Base-by-base conservation (phyloP, 257 asterid species). In the Fraxinus quadrangulata region DNA sequence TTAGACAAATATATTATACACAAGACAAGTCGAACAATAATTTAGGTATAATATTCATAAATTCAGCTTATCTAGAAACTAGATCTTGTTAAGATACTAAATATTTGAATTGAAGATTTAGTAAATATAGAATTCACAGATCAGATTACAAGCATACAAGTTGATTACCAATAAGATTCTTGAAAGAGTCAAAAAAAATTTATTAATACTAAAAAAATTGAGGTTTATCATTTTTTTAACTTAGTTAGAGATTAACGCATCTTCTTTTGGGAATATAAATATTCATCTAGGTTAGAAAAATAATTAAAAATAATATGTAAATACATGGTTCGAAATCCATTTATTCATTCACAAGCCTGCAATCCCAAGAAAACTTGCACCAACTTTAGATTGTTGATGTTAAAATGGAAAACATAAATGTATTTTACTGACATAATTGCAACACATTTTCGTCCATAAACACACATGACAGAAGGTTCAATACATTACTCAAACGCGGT, bases 401-500 rank as follows among this genome's bases (percentile, higher is more conserved):
- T 63, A 24, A 24, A 63, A 24, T 63, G 33, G 31, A 63, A 63
- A 63, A 24, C 31, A 23, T 24, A 63, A 63, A 4, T 24, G 14
- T 23, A 10, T 24, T 63, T 63, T 17, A 63, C 34, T 54, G 31
- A 17, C 36, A 71, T 30, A 70, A 33, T 33, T 42, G 74, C 51
- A 45, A 78, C 74, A 73, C 79, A 71, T 75, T 21, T 83, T 51
- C 45, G 54, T 47, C 73, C 78, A 71, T 40, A 49, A 30, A 56
- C 11, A 54, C 79, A 40, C 47, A 37, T 26, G 34, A 66, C 37
- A 40, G 24, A 34, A 0, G 69, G 47, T 75, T 37, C 28, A 21
- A 71, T 34, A 21, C 26, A 10, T 31, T 24, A 21, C 37, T 87
- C 83, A 87, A 69, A 75, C 70, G 66, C 93, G 95, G 45, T 89